Evolutionary conservation across 495 filamentous ascomycete species (phyloP), one percentile per base, ranked within the genome.

Genomic region (Penicillium longicatenatum): DNA sequence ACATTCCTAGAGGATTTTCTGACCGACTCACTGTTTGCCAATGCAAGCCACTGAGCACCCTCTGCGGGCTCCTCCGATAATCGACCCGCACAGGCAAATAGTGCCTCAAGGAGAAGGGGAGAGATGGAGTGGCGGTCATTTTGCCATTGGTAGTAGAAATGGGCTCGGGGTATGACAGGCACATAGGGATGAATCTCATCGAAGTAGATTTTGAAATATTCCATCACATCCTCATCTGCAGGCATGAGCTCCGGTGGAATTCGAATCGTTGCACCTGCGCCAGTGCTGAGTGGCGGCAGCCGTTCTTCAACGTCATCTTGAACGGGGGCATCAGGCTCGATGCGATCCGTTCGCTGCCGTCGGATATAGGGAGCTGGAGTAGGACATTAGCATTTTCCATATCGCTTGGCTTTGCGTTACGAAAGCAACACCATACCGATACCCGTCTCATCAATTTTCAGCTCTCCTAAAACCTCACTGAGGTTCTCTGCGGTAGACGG

Each of bases 221-320:
- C 79, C 73, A 91, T 75, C 21, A 89, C 88, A 52, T 89, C 90
- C 47, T 90, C 86, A 30, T 97, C 92, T 11, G 87, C 82, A 6
- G 94, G 94, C 92, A 98, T 97, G 61, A 98, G 82, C 61, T 94
- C 92, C 11, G 90, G 90, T 5, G 93, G 94, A 61, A 99, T 98
- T 54, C 91, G 86, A 49, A 98, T 86, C 50, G 86, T 90, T 11
- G 83, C 77, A 35, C 91, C 90, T 21, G 88, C 82, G 16, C 87
- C 85, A 3, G 83, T 79, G 12, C 79, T 78, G 30, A 87, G 77
- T 24, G 86, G 84, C 14, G 92, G 91, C 6, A 96, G 66, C 42
- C 76, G 82, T 46, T 92, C 87, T 58, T 92, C 88, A 4, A 70
- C 65, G 30, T 92, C 92, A 55, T 94, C 91, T 46, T 92, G 78